Evolutionary conservation across 2,329 filamentous ascomycete species (phyloP).

Genomic region (Canariomyces notabilis): DNA sequence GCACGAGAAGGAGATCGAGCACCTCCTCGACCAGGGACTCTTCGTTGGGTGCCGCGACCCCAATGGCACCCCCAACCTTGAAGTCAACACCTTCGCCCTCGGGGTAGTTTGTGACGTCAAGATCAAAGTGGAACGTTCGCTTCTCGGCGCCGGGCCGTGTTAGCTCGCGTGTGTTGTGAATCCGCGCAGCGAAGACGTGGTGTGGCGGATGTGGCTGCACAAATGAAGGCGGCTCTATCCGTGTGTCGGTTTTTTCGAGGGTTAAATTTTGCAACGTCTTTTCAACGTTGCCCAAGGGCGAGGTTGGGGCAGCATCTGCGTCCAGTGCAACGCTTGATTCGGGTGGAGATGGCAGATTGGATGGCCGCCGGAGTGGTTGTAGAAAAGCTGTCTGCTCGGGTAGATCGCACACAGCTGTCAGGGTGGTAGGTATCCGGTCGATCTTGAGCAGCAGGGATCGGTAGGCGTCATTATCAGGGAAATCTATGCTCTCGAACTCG

Average conservation of each 20-base stretch:
- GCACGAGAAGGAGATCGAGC: slow-evolving; percentile 75
- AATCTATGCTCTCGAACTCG: slow-evolving; percentile 47
- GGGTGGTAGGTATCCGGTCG: slow-evolving; percentile 64
- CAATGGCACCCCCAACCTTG: slow-evolving; percentile 93
- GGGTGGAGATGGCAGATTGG: slow-evolving; percentile 37
- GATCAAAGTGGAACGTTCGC: slow-evolving; percentile 93
- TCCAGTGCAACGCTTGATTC: slow-evolving; percentile 46
- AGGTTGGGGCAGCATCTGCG: slow-evolving; percentile 34
- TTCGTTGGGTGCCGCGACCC: slow-evolving; percentile 85
- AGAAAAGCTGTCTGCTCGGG: slow-evolving; percentile 73
- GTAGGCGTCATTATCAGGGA: slow-evolving; percentile 82
- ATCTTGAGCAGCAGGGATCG: slow-evolving; percentile 72
- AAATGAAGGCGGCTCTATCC: slow-evolving; percentile 73
- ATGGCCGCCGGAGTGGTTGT: slow-evolving; percentile 46
- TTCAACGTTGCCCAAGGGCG: slow-evolving; percentile 27
- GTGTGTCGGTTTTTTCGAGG: slow-evolving; percentile 48
- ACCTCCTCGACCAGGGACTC: slow-evolving; percentile 72
- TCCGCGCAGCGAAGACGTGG: slow-evolving; percentile 82
- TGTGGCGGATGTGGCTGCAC: slow-evolving; percentile 94
- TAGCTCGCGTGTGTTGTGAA: slow-evolving; percentile 79
- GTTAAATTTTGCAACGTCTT: slow-evolving; percentile 25
- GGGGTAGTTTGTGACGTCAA: slow-evolving; percentile 91
- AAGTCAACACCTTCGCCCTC: slow-evolving; percentile 82
- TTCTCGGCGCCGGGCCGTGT: slow-evolving; percentile 89
- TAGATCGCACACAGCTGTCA: slow-evolving; percentile 67